These are phyloP conservation scores for Posidonia australis DNA, from an alignment of 106 monocot genomes.

Conservation along the genomic window DNA sequence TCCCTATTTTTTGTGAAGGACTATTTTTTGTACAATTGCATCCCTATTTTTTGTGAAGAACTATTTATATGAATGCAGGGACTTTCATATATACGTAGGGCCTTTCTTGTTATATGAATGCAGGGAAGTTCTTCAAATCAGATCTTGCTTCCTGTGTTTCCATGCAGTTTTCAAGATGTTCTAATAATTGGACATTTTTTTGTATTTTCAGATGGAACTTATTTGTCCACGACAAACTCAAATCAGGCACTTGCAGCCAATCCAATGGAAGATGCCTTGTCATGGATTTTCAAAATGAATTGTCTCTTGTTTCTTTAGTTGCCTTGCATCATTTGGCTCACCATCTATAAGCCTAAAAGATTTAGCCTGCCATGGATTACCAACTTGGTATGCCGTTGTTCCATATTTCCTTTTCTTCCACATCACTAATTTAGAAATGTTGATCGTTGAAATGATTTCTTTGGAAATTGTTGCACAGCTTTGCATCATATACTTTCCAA, in stretches of 20 bases:
- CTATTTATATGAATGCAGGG: no score
- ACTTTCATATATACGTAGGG: no score
- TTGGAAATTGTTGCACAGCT: neutral
- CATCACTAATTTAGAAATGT: neutral
- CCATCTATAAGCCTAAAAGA: conserved; percentile 37
- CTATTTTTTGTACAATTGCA: no score
- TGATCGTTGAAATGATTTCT: neutral
- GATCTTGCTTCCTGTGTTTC: no score
- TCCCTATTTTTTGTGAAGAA: no score
- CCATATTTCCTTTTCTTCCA: neutral
- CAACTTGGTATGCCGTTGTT: conserved; percentile 31
- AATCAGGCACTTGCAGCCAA: neutral
- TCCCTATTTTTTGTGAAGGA: no score
- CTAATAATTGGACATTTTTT: neutral
- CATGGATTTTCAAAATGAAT: no score
- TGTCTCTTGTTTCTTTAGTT: no score
- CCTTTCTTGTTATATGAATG: no score
- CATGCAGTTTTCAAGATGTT: neutral
- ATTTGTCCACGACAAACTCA: neutral
- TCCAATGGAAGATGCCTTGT: neutral
- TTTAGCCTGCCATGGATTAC: conserved; percentile 47
- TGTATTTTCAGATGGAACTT: neutral
- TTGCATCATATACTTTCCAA: conserved; percentile 20
- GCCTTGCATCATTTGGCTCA: conserved; percentile 52
- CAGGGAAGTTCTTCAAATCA: no score